Percentiles rank a stretch among this genome's conserved stretches.
These are phyloP conservation scores for Aspergillus sp. DNA, from an alignment of 2,329 filamentous ascomycete species.

Conservation along the genomic window DNA sequence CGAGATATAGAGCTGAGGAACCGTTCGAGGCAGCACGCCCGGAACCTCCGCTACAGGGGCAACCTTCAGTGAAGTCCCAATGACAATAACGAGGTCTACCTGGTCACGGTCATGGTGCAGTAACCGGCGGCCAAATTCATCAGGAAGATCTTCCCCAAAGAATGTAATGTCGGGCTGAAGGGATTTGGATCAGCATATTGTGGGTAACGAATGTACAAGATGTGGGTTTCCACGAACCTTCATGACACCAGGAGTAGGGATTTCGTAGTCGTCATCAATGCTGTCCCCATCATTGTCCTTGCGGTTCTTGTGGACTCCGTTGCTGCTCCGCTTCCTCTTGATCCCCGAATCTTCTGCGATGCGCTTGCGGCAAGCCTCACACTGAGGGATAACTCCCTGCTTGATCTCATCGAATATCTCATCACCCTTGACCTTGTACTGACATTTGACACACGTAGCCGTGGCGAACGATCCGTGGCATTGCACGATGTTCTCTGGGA, in stretches of 20 bases:
- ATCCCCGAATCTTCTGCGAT: conserved; percentile 48
- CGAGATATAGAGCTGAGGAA: conserved; percentile 90
- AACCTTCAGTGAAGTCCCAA: conserved; percentile 94
- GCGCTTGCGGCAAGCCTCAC: conserved; percentile 66
- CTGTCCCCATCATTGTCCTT: conserved; percentile 58
- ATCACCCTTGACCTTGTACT: conserved; percentile 71
- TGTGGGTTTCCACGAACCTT: conserved; percentile 49
- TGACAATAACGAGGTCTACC: conserved; percentile 89
- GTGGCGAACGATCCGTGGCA: conserved; percentile 96
- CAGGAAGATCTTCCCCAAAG: conserved; percentile 87
- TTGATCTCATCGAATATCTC: conserved; percentile 78
- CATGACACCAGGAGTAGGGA: conserved; percentile 76
- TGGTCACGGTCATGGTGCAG: conserved; percentile 76
- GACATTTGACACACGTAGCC: conserved; percentile 83
- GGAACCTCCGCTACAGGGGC: conserved; percentile 92
- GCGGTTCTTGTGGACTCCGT: conserved; percentile 52
- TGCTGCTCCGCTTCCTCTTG: conserved; percentile 57
- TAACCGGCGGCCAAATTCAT: conserved; percentile 77
- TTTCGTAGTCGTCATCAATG: conserved; percentile 63
- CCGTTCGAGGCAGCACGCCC: conserved; percentile 71
- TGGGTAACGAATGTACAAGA: background rate
- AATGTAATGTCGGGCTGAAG: conserved; percentile 87
- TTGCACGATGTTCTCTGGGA: conserved; percentile 80
- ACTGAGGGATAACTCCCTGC: conserved; percentile 73
- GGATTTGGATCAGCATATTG: conserved; percentile 12